Conservation (phyloP, 176 grass and related monocot genomes). For the Lolium multiflorum region DNA sequence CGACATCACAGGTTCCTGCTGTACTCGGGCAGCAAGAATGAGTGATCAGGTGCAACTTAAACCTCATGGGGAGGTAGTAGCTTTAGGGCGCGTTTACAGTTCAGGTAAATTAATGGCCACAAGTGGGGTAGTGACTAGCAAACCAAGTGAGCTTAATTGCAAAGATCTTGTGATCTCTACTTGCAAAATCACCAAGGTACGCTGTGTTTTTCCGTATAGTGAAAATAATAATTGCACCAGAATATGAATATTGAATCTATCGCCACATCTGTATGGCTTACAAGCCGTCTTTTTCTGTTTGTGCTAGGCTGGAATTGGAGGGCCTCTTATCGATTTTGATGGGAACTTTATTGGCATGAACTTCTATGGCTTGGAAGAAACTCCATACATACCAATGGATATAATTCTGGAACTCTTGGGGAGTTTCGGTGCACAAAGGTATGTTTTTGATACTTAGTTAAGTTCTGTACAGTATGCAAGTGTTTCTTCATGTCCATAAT, state of each 20-base stretch:
- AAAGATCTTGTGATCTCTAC: neutral
- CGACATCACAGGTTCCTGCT: neutral
- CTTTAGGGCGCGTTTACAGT: neutral
- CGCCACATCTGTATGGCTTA: neutral
- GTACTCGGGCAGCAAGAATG: neutral
- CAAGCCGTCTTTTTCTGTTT: neutral
- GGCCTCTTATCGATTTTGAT: neutral
- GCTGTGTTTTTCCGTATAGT: neutral
- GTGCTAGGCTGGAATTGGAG: constrained; percentile 16
- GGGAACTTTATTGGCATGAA: neutral
- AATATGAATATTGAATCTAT: neutral
- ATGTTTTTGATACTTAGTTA: neutral
- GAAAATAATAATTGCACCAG: neutral
- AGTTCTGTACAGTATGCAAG: neutral
- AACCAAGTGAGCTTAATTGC: neutral
- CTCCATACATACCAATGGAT: neutral
- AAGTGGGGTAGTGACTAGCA: neutral
- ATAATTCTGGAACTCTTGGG: neutral
- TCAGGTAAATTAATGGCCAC: constrained; percentile 6
- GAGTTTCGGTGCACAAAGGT: neutral
- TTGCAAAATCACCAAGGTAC: constrained; percentile 18
- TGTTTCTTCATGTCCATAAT: neutral
- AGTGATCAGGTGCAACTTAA: too few species aligned
- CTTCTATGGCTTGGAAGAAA: constrained; percentile 5
- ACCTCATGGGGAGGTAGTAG: neutral